phyloP scores from a whole-genome alignment of 1,284 basidiomycete species.

The Trichosporon coremiiforme region DNA sequence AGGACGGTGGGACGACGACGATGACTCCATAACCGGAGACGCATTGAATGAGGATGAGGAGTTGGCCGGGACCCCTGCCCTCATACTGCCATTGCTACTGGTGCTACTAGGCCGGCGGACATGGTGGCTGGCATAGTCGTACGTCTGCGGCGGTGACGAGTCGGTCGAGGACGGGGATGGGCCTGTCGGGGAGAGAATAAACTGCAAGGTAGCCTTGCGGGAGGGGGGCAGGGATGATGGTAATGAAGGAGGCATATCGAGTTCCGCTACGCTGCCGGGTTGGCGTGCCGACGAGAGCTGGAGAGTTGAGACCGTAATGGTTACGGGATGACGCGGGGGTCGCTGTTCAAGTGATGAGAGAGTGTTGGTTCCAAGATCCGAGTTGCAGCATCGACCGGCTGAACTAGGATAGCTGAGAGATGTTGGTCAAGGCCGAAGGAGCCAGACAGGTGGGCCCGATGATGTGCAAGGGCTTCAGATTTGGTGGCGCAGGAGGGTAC shows the following conservation, averaged over 20 bases:
- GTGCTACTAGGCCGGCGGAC: conserved; percentile 7
- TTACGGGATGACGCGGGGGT: too few species aligned
- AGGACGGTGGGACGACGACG: conserved; percentile 13
- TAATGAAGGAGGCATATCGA: conserved; percentile 3
- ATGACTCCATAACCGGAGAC: neutral
- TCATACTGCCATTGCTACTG: conserved; percentile 8
- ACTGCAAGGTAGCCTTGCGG: conserved; percentile 44
- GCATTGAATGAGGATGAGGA: conserved; percentile 1
- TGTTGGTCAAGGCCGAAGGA: conserved; percentile 15
- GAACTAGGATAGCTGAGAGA: neutral
- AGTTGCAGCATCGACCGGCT: conserved; percentile 8
- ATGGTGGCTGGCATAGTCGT: conserved; percentile 19
- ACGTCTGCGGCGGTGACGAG: conserved; percentile 10
- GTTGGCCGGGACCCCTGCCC: too few species aligned
- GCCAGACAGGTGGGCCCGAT: neutral
- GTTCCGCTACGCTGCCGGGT: conserved; percentile 12
- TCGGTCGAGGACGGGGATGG: conserved; percentile 8
- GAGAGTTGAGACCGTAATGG: conserved; percentile 1
- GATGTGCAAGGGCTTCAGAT: conserved; percentile 11
- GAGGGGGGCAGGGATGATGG: conserved; percentile 22
- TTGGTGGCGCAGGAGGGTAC: conserved; percentile 15
- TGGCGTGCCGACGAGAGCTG: conserved; percentile 1
- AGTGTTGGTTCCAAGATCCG: neutral
- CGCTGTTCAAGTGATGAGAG: neutral
- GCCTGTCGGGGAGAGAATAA: conserved; percentile 39